These are phyloP conservation scores for Claviceps citrina DNA, from an alignment of 2,329 filamentous ascomycete genomes.

Conservation along the genomic window DNA sequence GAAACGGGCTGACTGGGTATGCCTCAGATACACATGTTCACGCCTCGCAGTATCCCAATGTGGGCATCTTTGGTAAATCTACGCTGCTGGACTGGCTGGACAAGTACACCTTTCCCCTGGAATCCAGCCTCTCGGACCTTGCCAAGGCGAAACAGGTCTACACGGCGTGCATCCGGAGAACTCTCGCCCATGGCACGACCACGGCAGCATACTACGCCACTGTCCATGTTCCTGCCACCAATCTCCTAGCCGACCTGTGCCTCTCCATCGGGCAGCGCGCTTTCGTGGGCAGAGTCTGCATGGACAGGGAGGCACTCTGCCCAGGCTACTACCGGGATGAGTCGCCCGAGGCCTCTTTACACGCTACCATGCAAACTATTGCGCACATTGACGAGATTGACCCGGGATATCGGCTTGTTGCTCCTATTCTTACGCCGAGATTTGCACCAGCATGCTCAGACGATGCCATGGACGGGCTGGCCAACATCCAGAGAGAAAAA, in stretches of 20 bases:
- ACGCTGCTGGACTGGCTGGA: constrained; percentile 89
- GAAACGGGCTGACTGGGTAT: not conserved
- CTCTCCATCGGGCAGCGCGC: constrained; percentile 69
- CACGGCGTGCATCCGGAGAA: constrained; percentile 59
- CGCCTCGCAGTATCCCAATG: constrained; percentile 87
- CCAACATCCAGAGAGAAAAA: constrained; percentile 45
- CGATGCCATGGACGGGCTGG: constrained; percentile 48
- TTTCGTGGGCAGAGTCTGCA: constrained; percentile 86
- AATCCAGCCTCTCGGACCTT: constrained; percentile 54
- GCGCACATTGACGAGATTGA: constrained; percentile 54
- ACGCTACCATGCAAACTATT: constrained; percentile 43
- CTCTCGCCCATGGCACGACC: constrained; percentile 80
- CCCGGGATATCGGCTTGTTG: constrained; percentile 46
- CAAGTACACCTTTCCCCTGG: constrained; percentile 88
- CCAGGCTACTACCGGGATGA: constrained; percentile 71
- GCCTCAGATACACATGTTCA: constrained; percentile 83
- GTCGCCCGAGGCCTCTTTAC: constrained; percentile 40
- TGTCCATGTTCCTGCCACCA: constrained; percentile 73
- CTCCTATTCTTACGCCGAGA: constrained; percentile 63
- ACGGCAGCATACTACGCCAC: constrained; percentile 93
- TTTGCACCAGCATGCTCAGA: constrained; percentile 50
- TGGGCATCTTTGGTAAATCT: constrained; percentile 82
- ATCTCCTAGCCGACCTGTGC: constrained; percentile 75
- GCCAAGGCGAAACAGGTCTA: constrained; percentile 57
- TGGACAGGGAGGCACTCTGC: constrained; percentile 55